Evolutionary conservation across 495 filamentous ascomycete species (phyloP).

Genomic region (Apodospora peruviana): DNA sequence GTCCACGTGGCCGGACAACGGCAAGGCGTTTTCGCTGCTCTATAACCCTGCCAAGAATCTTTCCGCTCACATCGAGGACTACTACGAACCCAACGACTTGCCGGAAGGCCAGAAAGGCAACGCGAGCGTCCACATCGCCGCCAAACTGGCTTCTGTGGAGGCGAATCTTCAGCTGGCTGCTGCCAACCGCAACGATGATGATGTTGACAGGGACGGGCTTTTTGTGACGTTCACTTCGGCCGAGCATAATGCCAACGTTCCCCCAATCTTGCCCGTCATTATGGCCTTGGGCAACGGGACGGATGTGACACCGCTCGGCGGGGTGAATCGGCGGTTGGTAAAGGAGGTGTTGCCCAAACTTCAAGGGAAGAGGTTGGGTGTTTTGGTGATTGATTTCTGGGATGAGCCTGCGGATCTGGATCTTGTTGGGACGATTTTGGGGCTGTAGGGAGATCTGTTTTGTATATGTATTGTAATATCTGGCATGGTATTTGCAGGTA

Average conservation of each 20-base stretch:
- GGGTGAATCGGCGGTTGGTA: conserved; percentile 58
- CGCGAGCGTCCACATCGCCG: conserved; percentile 39
- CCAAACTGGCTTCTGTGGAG: conserved; percentile 62
- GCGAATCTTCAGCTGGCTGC: conserved; percentile 52
- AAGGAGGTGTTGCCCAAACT: conserved; percentile 66
- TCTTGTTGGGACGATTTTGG: neutral
- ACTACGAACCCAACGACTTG: conserved; percentile 69
- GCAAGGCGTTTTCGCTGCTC: conserved; percentile 39
- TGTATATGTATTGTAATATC: too few species aligned
- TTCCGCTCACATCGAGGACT: conserved; percentile 76
- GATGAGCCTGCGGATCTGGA: conserved; percentile 33
- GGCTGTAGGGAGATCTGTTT: neutral
- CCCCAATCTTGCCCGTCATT: conserved; percentile 38
- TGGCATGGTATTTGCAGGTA: too few species aligned
- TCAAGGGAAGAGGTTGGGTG: conserved; percentile 64
- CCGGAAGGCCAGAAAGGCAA: conserved; percentile 35
- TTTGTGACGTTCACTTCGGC: conserved; percentile 48
- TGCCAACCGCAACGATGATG: neutral
- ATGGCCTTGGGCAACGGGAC: conserved; percentile 28
- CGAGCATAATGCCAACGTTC: conserved; percentile 35
- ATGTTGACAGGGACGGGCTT: conserved; percentile 23
- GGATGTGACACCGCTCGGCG: neutral
- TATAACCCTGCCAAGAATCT: conserved; percentile 49
- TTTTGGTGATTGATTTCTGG: conserved; percentile 53
- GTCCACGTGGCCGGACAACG: conserved; percentile 73